Evolutionary conservation across 2,329 filamentous ascomycete genomes (phyloP), one percentile per base, ranked within the genome.

Genomic region (Trichoderma lentiforme): DNA sequence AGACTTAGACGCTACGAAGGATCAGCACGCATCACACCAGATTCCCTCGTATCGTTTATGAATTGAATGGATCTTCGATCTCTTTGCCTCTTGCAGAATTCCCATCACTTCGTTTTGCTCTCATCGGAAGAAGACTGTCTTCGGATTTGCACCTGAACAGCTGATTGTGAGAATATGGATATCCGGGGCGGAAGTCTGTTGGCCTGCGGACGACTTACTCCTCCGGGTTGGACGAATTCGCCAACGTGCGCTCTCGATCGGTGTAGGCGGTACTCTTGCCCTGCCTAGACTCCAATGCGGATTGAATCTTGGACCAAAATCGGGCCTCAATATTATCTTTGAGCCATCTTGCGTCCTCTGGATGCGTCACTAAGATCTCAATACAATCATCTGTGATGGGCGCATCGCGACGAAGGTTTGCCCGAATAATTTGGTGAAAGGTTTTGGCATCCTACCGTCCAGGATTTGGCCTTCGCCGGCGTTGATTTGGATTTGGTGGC

Each of bases 211-310:
- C 0, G 3, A 9, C 39, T 43, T n/a, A 43, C 1, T 0, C 0
- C 7, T 43, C 39, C 3, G 3, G 39, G 9, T 3, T 43, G 15
- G 15, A 43, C 15, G 39, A n/a, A 1, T 43, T 43, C 39, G 39
- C 39, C 39, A 43, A 43, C 39, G 1, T n/a, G 7, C 3, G 39
- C 15, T 43, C 39, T 1, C 7, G 6, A 43, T 43, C 1, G 39
- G 7, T 0, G 39, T 1, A 0, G 15, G 4, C 1, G 15, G 39
- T n/a, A 1, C 1, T 1, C 1, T 43, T 43, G 15, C 15, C 39
- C 15, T 43, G 15, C 4, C 39, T 43, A 2, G 39, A 43, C 39
- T 43, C 39, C 1, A 43, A 43, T n/a, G 3, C 3, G 15, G 39
- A 18, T 43, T 43, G 39, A n/a, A 43, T 1, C 39, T 43, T 43